These are phyloP conservation scores for Croton setiger DNA, from an alignment of 441 rosid species.

Conservation along the genomic window DNA sequence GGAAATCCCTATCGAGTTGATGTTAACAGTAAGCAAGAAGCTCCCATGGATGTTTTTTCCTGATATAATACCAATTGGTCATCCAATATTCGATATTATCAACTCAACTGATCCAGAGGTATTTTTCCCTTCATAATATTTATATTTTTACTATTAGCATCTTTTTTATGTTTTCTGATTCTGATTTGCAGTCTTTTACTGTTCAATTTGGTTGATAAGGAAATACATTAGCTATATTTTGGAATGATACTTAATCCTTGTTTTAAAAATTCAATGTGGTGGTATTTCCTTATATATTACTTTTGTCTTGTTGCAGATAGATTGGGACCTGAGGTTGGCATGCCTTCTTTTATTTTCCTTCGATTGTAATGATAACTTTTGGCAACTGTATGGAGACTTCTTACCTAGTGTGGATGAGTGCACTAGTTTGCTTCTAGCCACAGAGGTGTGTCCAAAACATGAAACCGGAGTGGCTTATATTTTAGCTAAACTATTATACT, in stretches of 20 bases:
- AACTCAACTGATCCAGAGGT: conserved; percentile 92
- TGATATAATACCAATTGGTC: conserved; percentile 77
- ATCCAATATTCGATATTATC: conserved; percentile 88
- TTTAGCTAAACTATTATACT: not conserved
- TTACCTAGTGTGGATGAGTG: conserved; percentile 80
- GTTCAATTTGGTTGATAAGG: not conserved
- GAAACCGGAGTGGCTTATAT: not conserved
- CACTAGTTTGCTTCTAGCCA: conserved; percentile 86
- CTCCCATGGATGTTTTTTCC: conserved; percentile 98
- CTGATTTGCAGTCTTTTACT: not conserved
- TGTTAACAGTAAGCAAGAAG: conserved; percentile 81
- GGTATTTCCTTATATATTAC: conserved; percentile 7
- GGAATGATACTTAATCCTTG: not conserved
- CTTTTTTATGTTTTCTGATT: not conserved
- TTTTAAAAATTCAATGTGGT: not conserved
- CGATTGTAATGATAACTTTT: conserved; percentile 70
- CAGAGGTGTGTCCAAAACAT: conserved; percentile 50
- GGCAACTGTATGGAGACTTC: conserved; percentile 90
- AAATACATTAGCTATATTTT: not conserved
- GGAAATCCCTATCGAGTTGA: conserved; percentile 91
- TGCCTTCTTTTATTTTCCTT: conserved; percentile 83
- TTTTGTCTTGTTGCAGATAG: conserved; percentile 53
- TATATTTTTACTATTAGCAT: not conserved
- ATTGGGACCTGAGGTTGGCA: conserved; percentile 95
- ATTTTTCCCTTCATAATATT: conserved; percentile 1